phyloP scores from a whole-genome alignment of 2,329 filamentous ascomycete species.

The Colletotrichum sublineola region DNA sequence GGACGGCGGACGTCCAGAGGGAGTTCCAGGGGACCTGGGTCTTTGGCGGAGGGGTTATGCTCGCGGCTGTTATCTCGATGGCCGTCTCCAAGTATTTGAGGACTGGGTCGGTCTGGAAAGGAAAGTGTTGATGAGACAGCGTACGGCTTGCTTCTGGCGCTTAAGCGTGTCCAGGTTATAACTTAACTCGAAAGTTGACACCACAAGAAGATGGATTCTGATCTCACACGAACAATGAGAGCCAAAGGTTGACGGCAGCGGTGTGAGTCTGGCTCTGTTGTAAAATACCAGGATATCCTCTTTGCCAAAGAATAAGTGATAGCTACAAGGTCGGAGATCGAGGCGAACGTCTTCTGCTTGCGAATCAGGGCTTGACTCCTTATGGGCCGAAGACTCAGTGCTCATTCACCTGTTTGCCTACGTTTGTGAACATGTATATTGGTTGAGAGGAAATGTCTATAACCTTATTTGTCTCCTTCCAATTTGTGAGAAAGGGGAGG shows the following conservation, averaged over 20 bases:
- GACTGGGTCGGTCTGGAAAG: conserved; percentile 20
- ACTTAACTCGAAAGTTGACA: no score
- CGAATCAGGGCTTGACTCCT: conserved; percentile 5
- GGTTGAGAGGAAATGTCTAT: conserved; percentile 15
- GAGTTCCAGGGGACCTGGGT: conserved; percentile 37
- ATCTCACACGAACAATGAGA: background rate
- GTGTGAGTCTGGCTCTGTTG: background rate
- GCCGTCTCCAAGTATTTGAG: conserved; percentile 16
- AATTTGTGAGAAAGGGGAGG: background rate
- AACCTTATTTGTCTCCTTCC: background rate
- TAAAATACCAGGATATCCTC: background rate
- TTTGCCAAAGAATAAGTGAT: background rate
- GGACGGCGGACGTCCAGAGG: conserved; percentile 11
- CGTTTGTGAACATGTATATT: conserved; percentile 14
- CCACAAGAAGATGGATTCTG: background rate
- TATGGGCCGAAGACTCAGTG: conserved; percentile 20
- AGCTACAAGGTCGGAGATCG: background rate
- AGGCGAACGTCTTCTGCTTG: conserved; percentile 5
- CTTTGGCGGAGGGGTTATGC: conserved; percentile 35
- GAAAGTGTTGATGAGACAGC: conserved; percentile 17
- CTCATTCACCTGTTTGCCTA: conserved; percentile 15
- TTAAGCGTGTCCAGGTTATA: background rate
- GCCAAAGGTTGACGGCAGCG: background rate
- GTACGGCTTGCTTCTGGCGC: background rate
- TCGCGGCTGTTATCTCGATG: conserved; percentile 27